Percentiles rank a stretch among this genome's conserved stretches.
phyloP scores from a whole-genome alignment of 306 rosid genomes.

The Cyamopsis tetragonoloba region DNA sequence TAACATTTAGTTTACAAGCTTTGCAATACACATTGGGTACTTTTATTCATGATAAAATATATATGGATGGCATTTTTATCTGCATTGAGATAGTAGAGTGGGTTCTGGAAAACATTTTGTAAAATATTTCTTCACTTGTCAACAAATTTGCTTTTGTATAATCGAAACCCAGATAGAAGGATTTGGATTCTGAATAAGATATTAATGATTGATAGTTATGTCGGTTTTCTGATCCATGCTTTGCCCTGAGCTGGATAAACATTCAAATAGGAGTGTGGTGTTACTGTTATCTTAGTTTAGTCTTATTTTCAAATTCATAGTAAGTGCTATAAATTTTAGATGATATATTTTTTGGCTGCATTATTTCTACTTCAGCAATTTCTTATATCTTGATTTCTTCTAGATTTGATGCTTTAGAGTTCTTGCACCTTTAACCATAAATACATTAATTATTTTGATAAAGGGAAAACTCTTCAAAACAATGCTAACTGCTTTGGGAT shows the following conservation, averaged over 20 bases:
- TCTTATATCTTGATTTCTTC: neutral
- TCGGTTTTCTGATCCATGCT: neutral
- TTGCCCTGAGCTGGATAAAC: neutral
- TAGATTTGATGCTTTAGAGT: slow-evolving; percentile 4
- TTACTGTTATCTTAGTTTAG: slow-evolving; percentile 1
- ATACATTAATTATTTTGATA: neutral
- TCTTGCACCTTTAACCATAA: neutral
- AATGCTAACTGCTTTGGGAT: neutral
- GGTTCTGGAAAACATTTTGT: neutral
- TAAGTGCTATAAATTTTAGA: neutral
- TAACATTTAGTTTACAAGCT: slow-evolving; percentile 22
- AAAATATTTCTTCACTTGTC: neutral
- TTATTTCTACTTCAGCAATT: neutral
- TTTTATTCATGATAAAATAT: slow-evolving; percentile 15
- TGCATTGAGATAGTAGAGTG: neutral
- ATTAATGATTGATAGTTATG: slow-evolving; percentile 11
- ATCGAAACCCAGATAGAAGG: neutral
- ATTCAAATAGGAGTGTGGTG: slow-evolving; percentile 5
- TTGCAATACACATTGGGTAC: neutral
- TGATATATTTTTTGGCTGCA: neutral
- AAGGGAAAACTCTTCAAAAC: neutral
- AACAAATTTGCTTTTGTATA: neutral
- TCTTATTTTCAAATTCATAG: neutral
- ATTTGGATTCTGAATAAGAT: neutral
- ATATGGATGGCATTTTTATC: neutral